Evolutionary conservation across 2,329 filamentous ascomycete species (phyloP), one percentile per base, ranked within the genome.

Genomic region (Cladosporium sp.): DNA sequence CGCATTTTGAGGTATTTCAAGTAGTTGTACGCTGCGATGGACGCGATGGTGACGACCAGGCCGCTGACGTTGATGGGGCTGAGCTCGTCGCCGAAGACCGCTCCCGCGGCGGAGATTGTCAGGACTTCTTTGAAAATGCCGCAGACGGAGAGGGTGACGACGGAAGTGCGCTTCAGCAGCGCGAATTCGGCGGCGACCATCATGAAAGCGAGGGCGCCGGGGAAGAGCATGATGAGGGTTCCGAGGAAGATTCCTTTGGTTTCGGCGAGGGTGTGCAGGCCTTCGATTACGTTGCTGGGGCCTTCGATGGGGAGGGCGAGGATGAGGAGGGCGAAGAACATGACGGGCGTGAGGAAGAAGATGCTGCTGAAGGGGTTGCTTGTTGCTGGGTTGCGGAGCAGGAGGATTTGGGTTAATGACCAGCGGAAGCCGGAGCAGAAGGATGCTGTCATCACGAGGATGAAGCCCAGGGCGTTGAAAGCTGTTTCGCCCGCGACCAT

Each of bases 91-190:
- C 95, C 86, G 81, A 97, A 99, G 4, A 97, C 88, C 30, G 96
- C 77, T 10, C 92, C 91, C 0, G 94, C 94, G 0, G 92, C 93
- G 48, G 88, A 89, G 73, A 99, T 98, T 16, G 95, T 99, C 64
- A 99, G 89, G 48, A 98, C 95, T 80, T 99, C 95, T 78, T 99
- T 99, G 84, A 99, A 98, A 68, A 99, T 98, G 67, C 95, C 95
- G 68, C 93, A 96, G 71, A 99, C 97, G 60, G 91, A 96, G 54
- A 99, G 85, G 0, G 95, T 98, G 60, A 99, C 95, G 62, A 99
- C 95, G 1, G 91, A 96, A 0, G 94, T 98, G 57, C 95, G 91
- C 81, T 97, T 91, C 70, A 99, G 86, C 67, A 99, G 86, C 62
- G 95, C 94, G 76, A 98, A 99, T 79, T 99, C 95, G 63, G 92